Base-by-base conservation (phyloP, 2,329 filamentous ascomycete genomes). In the Fusarium papillatum region DNA sequence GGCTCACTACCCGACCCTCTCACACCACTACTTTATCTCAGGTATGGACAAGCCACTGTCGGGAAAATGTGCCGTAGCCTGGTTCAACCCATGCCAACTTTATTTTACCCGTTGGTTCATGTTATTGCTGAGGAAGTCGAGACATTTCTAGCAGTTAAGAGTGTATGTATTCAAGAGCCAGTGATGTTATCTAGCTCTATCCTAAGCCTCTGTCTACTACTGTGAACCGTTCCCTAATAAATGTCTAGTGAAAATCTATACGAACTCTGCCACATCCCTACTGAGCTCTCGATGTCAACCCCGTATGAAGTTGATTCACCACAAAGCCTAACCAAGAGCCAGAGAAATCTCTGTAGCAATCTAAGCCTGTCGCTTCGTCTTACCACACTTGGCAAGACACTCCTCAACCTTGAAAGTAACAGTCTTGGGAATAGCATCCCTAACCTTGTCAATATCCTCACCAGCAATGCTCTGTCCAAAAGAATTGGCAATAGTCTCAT, bases 401-500 rank as follows among this genome's bases (percentile, higher is more conserved):
- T 84, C 77, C 75, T 90, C 87, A 19, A 91, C 85, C 73, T 88
- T 89, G 41, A 85, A 80, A 2, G 88, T 87, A 50, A 90, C 82
- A 59, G 86, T 88, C 11, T 80, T 78, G 13, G 90, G 89, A 66
- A 80, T 73, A 26, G 82, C 68, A 1, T 74, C 73, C 73, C 84
- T 83, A 71, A 90, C 85, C 64, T 80, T 81, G 17, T 87, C 86
- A 34, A 89, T 82, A 72, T 89, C 84, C 50, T 84, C 84, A 7
- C 87, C 88, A 53, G 83, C 80, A 69, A 89, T 82, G 59, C 80
- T 83, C 72, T 86, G 82, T n/a, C 86, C 88, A 43, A 88, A 85
- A 8, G 85, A 82, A n/a, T 87, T 87, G 46, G 83, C 79, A 26
- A 90, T 82, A 55, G 88, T 80, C 59, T 87, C 84, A 41, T 84